Percentiles rank a stretch among this genome's conserved stretches.
phyloP scores from a whole-genome alignment of 768 basidiomycete genomes.

The Dentipellis sp. region DNA sequence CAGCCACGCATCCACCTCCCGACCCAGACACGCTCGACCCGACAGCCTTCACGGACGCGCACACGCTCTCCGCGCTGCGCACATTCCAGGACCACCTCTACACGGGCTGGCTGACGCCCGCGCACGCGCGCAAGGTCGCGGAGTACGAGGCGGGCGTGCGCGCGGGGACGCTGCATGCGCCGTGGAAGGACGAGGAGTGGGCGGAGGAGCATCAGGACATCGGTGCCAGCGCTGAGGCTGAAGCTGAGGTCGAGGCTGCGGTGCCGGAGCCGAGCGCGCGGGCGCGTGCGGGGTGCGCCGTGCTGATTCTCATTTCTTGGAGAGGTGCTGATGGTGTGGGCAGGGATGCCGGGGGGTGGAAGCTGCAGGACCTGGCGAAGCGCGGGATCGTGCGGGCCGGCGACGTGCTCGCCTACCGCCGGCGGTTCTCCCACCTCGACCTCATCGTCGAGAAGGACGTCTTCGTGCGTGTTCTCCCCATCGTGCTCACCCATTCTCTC shows the following conservation, averaged over 20 bases:
- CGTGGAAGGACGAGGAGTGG: conserved; percentile 63
- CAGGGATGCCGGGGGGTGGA: conserved; percentile 26
- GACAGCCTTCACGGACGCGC: conserved; percentile 38
- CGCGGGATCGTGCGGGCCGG: conserved; percentile 36
- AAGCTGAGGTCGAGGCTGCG: not conserved
- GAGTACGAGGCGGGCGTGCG: conserved; percentile 35
- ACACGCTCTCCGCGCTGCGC: conserved; percentile 43
- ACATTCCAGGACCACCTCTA: conserved; percentile 56
- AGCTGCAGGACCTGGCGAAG: conserved; percentile 35
- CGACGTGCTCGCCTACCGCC: conserved; percentile 45
- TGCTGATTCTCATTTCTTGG: conserved; percentile 1
- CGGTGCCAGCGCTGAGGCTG: conserved; percentile 3
- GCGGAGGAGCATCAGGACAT: conserved; percentile 27
- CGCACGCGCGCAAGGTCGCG: conserved; percentile 31
- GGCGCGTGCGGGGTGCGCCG: conserved; percentile 21
- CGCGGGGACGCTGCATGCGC: conserved; percentile 38
- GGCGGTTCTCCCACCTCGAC: conserved; percentile 32
- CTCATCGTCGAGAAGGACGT: conserved; percentile 45
- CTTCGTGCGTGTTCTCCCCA: conserved; percentile 27
- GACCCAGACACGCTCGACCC: conserved; percentile 21
- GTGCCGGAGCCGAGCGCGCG: not conserved
- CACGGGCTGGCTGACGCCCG: conserved; percentile 38
- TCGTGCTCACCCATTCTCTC: not conserved
- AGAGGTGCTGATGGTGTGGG: not conserved
- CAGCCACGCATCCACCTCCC: conserved; percentile 2